phyloP scores from a whole-genome alignment of 2,329 filamentous ascomycete species.

The Chrysosphaeria jannelii region DNA sequence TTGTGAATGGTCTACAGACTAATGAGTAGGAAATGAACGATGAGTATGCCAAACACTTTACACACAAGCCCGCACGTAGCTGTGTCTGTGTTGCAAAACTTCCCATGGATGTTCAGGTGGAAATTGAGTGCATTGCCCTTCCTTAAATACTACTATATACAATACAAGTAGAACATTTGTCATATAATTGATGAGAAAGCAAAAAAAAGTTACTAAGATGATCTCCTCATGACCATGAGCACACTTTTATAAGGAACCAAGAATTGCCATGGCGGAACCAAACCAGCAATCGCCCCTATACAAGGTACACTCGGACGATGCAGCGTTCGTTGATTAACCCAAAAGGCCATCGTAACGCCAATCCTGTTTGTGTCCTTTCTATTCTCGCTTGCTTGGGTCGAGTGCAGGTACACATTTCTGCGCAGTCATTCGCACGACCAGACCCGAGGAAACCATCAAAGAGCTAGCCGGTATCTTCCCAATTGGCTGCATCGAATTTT shows the following conservation, averaged over 20 bases:
- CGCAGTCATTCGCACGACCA: constrained; percentile 13
- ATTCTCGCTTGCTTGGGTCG: constrained; percentile 30
- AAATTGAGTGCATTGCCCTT: constrained; percentile 70
- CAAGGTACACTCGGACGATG: no score
- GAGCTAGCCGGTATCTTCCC: constrained; percentile 7
- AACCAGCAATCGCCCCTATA: background rate
- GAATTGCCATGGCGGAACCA: no score
- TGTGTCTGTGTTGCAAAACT: constrained; percentile 77
- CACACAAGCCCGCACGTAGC: constrained; percentile 60
- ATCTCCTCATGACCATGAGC: no score
- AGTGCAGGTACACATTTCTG: constrained; percentile 21
- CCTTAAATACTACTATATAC: no score
- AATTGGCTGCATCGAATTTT: constrained; percentile 13
- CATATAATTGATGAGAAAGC: no score
- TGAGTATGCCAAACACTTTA: constrained; percentile 59
- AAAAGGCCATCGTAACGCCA: constrained; percentile 27
- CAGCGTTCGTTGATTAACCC: no score
- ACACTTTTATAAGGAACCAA: no score
- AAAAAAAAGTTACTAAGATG: no score
- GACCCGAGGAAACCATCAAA: constrained; percentile 2
- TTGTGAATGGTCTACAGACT: background rate
- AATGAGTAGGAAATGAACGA: constrained; percentile 64
- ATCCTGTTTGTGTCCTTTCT: constrained; percentile 33
- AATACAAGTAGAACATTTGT: no score
- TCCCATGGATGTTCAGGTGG: constrained; percentile 60